Evolutionary conservation across 2,329 filamentous ascomycete genomes (phyloP).

Genomic region (Phoma sp.): DNA sequence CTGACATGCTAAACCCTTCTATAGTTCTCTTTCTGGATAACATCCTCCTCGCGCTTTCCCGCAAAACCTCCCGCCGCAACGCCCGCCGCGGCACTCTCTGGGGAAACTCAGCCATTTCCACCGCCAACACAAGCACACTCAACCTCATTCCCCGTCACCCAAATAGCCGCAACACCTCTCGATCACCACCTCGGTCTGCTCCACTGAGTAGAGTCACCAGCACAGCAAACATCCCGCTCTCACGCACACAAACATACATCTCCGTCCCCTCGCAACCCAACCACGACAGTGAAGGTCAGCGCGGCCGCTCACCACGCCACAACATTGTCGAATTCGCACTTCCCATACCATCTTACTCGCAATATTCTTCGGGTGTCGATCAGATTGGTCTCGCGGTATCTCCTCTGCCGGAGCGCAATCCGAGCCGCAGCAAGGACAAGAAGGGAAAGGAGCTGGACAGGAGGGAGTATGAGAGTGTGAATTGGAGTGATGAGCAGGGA

Average conservation of each 20-base stretch:
- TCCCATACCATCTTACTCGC: background rate
- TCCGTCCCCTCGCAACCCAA: background rate
- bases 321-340: conserved; percentile 4
- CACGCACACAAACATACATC: background rate
- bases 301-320: background rate
- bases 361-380: background rate
- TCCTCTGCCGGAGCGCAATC: background rate
- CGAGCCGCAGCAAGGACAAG: background rate
- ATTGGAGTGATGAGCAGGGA: background rate
- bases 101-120: conserved; percentile 9
- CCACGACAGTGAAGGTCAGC: background rate
- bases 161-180: background rate
- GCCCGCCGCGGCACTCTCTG: conserved; percentile 16
- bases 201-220: conserved; percentile 8
- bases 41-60: conserved; percentile 18
- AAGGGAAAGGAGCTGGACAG: background rate
- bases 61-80: conserved; percentile 16
- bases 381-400: conserved; percentile 5
- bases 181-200: conserved; percentile 2
- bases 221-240: background rate
- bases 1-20: background rate
- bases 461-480: background rate
- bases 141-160: background rate
- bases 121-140: conserved; percentile 2
- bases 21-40: conserved; percentile 28